Base-by-base conservation (phyloP, 495 filamentous ascomycete species). In the Astrocystis sublimbata region DNA sequence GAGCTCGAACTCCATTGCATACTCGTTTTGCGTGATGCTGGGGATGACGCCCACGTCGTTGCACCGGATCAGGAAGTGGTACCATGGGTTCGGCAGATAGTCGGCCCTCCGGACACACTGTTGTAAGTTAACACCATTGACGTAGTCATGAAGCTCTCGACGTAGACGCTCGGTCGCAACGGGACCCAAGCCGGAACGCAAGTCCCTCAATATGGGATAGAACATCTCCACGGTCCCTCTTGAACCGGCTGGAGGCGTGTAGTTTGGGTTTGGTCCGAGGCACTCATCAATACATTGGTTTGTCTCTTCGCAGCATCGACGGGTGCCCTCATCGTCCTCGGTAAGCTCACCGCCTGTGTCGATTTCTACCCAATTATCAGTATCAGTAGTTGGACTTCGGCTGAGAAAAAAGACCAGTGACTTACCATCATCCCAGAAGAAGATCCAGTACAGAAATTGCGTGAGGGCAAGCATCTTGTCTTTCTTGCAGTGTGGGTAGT, bases 381-480 rank as follows among this genome's bases (percentile, higher is more conserved):
- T 15, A n/a, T 4, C 12, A n/a, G 15, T 53, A 5, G 17, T n/a
- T 30, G 12, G n/a, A n/a, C n/a, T n/a, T n/a, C n/a, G 38, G 31
- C 30, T 3, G 6, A 42, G 8, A 28, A 41, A 41, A 21, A 30
- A 30, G 28, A 10, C 8, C 21, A 8, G 6, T 2, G 7, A 19
- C 21, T 58, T 58, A 71, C 68, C 69, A 31, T 71, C 69, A 42
- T 71, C 69, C 55, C 58, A 71, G 38, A 71, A 67, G 60, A 71
- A 71, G 56, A 71, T 65, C 69, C 69, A 71, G 21, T 69, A 71
- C 13, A 69, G 52, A 36, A 65, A 71, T 43, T 71, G 35, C 33
- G 64, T n/a, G 6, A 71, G 53, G 4, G 40, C 41, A n/a, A 71
- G 56, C 66, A 67, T 53, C 31, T 64, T 65, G 6, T 71, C 64